Evolutionary conservation across 192 early-diverging fungal species (phyloP), one percentile per base, ranked within the genome.

Genomic region (Allomyces arbusculus): DNA sequence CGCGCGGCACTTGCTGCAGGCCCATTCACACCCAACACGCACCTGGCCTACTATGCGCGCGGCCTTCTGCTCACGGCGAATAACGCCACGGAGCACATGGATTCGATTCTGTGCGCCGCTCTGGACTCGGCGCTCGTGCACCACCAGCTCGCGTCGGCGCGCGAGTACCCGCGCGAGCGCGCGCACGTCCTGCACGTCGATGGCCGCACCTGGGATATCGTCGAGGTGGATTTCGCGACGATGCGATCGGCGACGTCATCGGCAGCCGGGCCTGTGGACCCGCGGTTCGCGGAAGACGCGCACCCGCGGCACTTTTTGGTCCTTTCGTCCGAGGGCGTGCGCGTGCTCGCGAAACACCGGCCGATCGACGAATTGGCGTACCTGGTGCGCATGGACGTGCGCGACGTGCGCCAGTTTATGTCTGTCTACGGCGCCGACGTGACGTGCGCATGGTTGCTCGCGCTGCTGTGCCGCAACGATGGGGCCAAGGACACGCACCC

Each of bases 201-300:
- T 63, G 92, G 92, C 22, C 89, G 88, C 66, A 87, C 89, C 2
- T 87, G 89, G 84, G 85, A 83, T 10, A 89, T 96, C 63, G 79
- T 80, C 6, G 90, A 90, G 63, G 64, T 69, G 1, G 50, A 58
- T n/a, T 58, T n/a, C 16, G 50, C 33, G 33, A 40, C 33, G 33
- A 40, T 40, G 33, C 33, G 33, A 7, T 40, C 33, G 33, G 33
- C 33, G 7, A 8, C 33, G 2, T 40, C 33, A 40, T 40, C 8
- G 33, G 33, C 33, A 7, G 33, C 33, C 33, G 33, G 33, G 33
- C 33, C 33, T 8, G 33, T 40, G 33, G 33, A 40, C 8, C 33
- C 33, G 33, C 33, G 33, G 33, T 40, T 40, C 7, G 33, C 33
- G 4, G 50, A 58, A 6, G 50, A n/a, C 50, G 50, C 12, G 50